Evolutionary conservation across 176 grass and related monocot species (phyloP).

Genomic region (Lolium multiflorum): DNA sequence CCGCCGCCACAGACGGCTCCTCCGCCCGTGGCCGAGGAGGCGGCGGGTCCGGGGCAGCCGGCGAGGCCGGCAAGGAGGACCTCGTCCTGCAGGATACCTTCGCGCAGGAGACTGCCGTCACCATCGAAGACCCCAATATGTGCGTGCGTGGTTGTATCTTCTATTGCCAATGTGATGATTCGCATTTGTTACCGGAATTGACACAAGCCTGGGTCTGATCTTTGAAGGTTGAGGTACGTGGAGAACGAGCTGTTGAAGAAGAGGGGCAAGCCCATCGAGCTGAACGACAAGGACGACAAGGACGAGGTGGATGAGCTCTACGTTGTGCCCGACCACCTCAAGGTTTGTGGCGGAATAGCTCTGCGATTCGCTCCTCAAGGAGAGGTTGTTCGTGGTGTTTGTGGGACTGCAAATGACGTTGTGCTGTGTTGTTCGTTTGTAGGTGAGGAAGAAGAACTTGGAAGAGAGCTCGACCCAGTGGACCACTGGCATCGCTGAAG

Average conservation of each 20-base stretch:
- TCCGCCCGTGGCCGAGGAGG: background rate
- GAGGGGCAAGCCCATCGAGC: slow-evolving; percentile 79
- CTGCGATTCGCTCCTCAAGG: background rate
- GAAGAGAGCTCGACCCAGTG: slow-evolving; percentile 98
- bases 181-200: slow-evolving; percentile 9
- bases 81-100: slow-evolving; percentile 96
- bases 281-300: slow-evolving; percentile 68
- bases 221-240: slow-evolving; percentile 90
- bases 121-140: slow-evolving; percentile 98
- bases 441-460: slow-evolving; percentile 96
- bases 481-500: slow-evolving; percentile 94
- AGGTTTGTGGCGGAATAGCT: slow-evolving; percentile 52
- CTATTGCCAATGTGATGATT: background rate
- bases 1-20: slow-evolving; percentile 17
- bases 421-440: slow-evolving; percentile 12
- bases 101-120: slow-evolving; percentile 94
- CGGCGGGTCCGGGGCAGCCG: background rate
- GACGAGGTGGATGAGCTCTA: slow-evolving; percentile 86
- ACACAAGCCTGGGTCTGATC: background rate
- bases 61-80: slow-evolving; percentile 70
- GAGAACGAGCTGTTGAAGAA: slow-evolving; percentile 84
- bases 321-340: slow-evolving; percentile 83
- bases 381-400: slow-evolving; percentile 14
- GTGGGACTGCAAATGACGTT: slow-evolving; percentile 12
- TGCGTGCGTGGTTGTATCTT: slow-evolving; percentile 5